Evolutionary conservation across 1,139 yeast genomes (phyloP), one percentile per base, ranked within the genome.

Genomic region (Hyphopichia fennica): DNA sequence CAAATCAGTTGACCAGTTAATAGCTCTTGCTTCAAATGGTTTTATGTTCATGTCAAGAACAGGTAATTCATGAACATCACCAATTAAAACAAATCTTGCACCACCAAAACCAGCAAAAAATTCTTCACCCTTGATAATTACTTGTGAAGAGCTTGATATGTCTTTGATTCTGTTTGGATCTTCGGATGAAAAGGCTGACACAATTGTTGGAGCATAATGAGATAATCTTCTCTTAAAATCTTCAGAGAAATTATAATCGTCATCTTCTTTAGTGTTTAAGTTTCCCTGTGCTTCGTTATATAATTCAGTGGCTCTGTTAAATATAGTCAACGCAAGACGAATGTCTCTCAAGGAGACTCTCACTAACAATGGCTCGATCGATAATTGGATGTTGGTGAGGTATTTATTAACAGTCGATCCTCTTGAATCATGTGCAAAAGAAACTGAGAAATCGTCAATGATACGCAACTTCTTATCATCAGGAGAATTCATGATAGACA

Each of bases 51-150:
- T 71, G 63, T 95, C 99, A 15, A 90, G 57, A 34, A 93, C 86
- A 0, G 99, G 99, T 46, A 95, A 73, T 60, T 93, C 99, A 58
- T 93, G 96, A 38, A 89, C 85, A 61, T 89, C 95, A 53, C 98
- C 99, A 53, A 95, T 89, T 39, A 93, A 68, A 2, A 95, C 96
- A 46, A 93, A 68, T 48, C 99, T 75, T 47, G 89, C 60, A 0
- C 99, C 99, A 18, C 89, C 95, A 50, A 90, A 65, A 40, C 81
- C 81, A 0, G 86, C 86, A 38, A 65, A 72, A 42, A 93, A 63
- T 38, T 81, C 83, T 61, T 93, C 99, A 0, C 87, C 91, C 45
- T 81, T 79, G 8, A 88, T 63, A 1, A 81, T 56, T 1, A 78
- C 67, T 9, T 63, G 65, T 1, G 70, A 55, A 27, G 58, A 60